Base-by-base conservation (phyloP, 1,139 yeast genomes). In the Blastobotrys apis region DNA sequence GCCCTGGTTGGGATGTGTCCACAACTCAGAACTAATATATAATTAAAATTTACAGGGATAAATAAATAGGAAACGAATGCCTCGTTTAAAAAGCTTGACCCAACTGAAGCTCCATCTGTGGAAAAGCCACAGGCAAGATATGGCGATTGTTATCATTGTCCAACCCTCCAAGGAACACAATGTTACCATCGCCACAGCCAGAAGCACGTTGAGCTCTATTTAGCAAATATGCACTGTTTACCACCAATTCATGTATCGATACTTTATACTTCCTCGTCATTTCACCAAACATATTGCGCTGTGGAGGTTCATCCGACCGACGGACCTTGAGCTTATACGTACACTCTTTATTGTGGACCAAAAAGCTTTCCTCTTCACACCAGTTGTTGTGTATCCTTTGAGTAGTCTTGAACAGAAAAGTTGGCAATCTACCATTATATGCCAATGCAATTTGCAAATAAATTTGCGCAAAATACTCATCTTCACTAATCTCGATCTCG, bases 301-400 rank as follows among this genome's bases (percentile, higher is more conserved):
- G 37, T 22, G 40, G 35, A 3, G 50, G 52, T 15, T 42, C 45
- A 17, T 33, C 31, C 5, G 47, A 34, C 33, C 27, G 29, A 20
- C 45, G 17, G 10, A 39, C 22, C 13, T 15, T 39, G 19, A 55
- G 20, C 32, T 49, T 43, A 33, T 48, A 52, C 22, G 53, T 50
- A n/a, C 53, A 41, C 21, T 51, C 50, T 16, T 43, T 41, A 39
- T 52, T 48, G 34, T 50, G 56, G 20, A 55, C 47, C 25, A 50
- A 15, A 36, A 47, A 53, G 31, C 50, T 56, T 25, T 47, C 50
- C 19, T 47, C 54, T 6, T 35, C 36, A 31, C 48, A 41, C 58
- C 58, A 54, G 21, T 43, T 43, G 5, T 51, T 42, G 42, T 52
- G 52, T 26, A 54, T 48, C 15, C 56, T 43, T 39, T 53, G 57